Conservation (phyloP, 2,329 filamentous ascomycete species). For the Karstenula rhodostoma region DNA sequence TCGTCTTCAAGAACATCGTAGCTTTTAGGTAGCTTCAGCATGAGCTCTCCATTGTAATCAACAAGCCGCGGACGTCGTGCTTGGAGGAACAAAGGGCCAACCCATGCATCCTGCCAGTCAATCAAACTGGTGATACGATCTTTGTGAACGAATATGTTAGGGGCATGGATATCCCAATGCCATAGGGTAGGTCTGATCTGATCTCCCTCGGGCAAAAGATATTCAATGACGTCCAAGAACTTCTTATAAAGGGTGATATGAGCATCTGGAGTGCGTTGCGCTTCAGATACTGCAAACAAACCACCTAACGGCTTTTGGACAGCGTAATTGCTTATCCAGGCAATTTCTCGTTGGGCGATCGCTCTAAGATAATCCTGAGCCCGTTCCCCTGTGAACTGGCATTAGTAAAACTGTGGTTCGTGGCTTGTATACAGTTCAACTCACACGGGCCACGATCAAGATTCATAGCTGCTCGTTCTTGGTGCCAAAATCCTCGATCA, state of each 20-base stretch:
- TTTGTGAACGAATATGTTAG: not conserved
- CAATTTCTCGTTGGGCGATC: constrained; percentile 38
- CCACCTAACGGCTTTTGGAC: no score
- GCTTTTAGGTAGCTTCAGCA: not conserved
- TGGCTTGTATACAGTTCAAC: constrained; percentile 14
- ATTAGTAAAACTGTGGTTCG: not conserved
- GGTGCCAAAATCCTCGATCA: constrained; percentile 46
- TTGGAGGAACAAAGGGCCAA: not conserved
- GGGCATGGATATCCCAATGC: not conserved
- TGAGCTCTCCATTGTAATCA: not conserved
- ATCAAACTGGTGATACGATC: not conserved
- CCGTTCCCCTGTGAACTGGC: constrained; percentile 38
- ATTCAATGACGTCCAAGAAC: not conserved
- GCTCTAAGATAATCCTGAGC: constrained; percentile 38
- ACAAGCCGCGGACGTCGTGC: not conserved
- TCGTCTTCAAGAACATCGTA: no score
- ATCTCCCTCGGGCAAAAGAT: not conserved
- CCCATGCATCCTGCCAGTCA: not conserved
- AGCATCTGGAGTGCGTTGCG: no score
- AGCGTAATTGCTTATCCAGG: constrained; percentile 36
- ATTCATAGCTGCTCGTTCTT: constrained; percentile 43
- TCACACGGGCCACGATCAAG: constrained; percentile 54
- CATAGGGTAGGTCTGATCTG: not conserved
- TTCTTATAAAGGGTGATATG: not conserved
- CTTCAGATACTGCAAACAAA: no score